Evolutionary conservation across 2,329 filamentous ascomycete genomes (phyloP).

Genomic region (Chrysoporthe deuterocubensis): DNA sequence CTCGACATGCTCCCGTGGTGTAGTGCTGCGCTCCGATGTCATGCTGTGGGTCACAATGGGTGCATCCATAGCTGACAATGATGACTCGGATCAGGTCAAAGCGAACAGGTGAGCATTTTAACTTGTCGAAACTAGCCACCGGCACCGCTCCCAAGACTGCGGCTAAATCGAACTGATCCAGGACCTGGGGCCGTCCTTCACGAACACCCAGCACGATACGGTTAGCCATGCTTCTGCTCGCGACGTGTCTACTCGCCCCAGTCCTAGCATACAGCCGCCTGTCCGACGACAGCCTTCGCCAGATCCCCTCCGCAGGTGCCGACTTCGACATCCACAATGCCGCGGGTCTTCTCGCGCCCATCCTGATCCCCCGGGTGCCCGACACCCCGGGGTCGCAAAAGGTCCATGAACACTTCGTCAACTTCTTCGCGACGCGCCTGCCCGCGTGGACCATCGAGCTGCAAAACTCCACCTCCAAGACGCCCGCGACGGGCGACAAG

Average conservation of each 20-base stretch:
- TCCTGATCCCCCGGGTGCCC: constrained; percentile 74
- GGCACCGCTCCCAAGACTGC: neutral
- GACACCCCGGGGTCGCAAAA: constrained; percentile 70
- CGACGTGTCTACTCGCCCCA: constrained; percentile 16
- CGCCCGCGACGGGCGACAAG: constrained; percentile 64
- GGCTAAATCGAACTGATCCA: neutral
- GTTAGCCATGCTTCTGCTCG: constrained; percentile 19
- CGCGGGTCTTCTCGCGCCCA: constrained; percentile 68
- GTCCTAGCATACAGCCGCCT: constrained; percentile 34
- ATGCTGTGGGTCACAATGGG: constrained; percentile 25
- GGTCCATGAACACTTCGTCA: constrained; percentile 72
- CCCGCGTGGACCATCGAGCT: constrained; percentile 73
- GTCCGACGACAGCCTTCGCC: constrained; percentile 33
- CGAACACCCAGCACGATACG: neutral
- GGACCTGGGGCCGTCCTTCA: neutral
- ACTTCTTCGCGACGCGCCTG: constrained; percentile 69
- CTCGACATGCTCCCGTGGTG: constrained; percentile 2
- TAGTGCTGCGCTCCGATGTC: neutral
- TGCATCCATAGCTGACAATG: neutral
- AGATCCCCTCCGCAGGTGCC: constrained; percentile 63
- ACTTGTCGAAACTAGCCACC: neutral
- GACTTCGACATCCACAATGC: constrained; percentile 73
- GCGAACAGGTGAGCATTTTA: constrained; percentile 4
- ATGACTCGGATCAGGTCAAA: neutral
- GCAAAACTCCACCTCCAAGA: constrained; percentile 76